These are phyloP conservation scores for Coemansia sp. DNA, from an alignment of 192 early-diverging fungal genomes.

Conservation along the genomic window DNA sequence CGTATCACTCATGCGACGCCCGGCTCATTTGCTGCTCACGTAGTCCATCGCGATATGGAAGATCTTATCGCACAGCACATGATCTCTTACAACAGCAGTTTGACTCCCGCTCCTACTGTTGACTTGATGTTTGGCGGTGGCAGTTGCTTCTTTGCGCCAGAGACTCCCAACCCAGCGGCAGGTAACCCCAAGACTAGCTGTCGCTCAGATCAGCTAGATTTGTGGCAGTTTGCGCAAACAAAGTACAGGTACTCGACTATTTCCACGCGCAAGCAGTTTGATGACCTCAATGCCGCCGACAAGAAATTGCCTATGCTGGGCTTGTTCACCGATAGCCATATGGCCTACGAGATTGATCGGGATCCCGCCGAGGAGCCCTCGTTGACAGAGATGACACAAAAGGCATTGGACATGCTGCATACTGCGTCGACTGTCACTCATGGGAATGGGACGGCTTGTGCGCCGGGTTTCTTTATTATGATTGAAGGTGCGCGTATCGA, in stretches of 20 bases:
- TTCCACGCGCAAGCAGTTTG: constrained; percentile 18
- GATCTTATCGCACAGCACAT: constrained; percentile 58
- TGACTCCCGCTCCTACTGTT: constrained; percentile 14
- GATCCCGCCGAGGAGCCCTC: constrained; percentile 45
- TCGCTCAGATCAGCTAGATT: constrained; percentile 44
- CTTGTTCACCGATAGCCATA: constrained; percentile 52
- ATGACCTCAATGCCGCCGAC: constrained; percentile 12
- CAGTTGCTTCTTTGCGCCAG: constrained; percentile 51
- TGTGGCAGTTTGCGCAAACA: constrained; percentile 33
- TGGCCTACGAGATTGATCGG: constrained; percentile 60
- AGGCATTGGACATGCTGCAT: constrained; percentile 44
- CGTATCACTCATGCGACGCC: constrained; percentile 66
- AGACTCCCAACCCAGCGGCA: constrained; percentile 7
- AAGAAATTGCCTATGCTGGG: constrained; percentile 50
- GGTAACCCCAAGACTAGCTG: constrained; percentile 29
- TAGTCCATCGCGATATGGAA: constrained; percentile 55
- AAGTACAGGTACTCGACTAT: constrained; percentile 16
- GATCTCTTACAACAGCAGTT: constrained; percentile 44
- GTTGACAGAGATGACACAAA: constrained; percentile 57
- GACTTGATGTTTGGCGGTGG: constrained; percentile 64
- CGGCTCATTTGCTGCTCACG: constrained; percentile 61
- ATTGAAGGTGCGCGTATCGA: constrained; percentile 66
- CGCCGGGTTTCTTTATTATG: constrained; percentile 60
- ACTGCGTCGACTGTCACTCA: background rate
- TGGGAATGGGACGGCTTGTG: background rate